Base-by-base conservation (phyloP, 176 grass and related monocot genomes). In the Puccinellia tenuiflora region DNA sequence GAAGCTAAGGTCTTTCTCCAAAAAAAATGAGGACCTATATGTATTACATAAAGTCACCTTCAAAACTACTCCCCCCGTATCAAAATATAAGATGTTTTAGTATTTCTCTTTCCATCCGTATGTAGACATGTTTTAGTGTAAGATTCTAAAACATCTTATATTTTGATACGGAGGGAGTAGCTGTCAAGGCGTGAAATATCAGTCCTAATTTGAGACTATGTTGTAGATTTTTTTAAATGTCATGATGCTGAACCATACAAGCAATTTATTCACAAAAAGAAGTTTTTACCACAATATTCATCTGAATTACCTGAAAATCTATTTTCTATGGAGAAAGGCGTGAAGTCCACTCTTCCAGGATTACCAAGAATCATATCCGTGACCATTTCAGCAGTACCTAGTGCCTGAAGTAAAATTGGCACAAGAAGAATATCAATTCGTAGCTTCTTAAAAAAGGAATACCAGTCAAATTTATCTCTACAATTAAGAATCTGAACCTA, bases 381-480 rank as follows among this genome's bases (percentile, higher is more conserved):
- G 31, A 93, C 90, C 96, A 98, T 98, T 91, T 98, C 96, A 84
- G 96, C 96, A 83, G 96, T 98, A 67, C 90, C 92, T 80, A 97
- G 59, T 70, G 92, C 88, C 95, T 97, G 86, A 81, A 82, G 77
- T 80, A 94, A 86, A 88, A 65, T 73, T 77, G 21, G 16, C 29
- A 64, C 53, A 81, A 15, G 52, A 84, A 83, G 9, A 72, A 62
- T 18, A 46, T 86, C 78, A 89, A 73, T n/a, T 72, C 69, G 0
- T 79, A 73, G 66, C 46, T 82, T 77, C 43, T 83, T 72, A 65
- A 37, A 82, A 82, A 33, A 12, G 46, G 30, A 55, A 69, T 63
- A 31, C 3, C 17, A 81, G 42, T 80, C 13, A 42, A 84, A 50
- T 12, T 51, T 17, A 51, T 84, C 31, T 76, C 57, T 63, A 65